Percentiles rank a stretch among this genome's conserved stretches.
Conservation (phyloP, 2,329 filamentous ascomycete species). For the Fusarium hainanense region DNA sequence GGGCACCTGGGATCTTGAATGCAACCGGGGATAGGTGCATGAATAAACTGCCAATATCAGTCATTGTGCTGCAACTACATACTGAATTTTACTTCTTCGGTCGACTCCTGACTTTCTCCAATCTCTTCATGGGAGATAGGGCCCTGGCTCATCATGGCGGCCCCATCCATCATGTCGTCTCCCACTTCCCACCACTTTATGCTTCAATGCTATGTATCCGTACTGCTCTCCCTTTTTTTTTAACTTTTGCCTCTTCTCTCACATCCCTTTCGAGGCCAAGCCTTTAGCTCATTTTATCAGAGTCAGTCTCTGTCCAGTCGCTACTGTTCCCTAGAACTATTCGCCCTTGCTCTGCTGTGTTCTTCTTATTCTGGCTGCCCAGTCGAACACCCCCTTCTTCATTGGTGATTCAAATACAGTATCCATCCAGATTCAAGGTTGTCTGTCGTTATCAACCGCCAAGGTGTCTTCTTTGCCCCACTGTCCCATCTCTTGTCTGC, state of each 20-base stretch:
- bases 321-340: neutral
- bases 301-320: slow-evolving; percentile 17
- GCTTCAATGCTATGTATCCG: neutral
- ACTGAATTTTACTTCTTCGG: neutral
- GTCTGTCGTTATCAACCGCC: slow-evolving; percentile 25
- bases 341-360: slow-evolving; percentile 9
- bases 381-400: slow-evolving; percentile 4
- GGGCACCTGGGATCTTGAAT: slow-evolving; percentile 19
- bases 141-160: slow-evolving; percentile 11
- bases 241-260: neutral
- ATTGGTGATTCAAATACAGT: slow-evolving; percentile 12
- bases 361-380: neutral
- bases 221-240: neutral
- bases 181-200: slow-evolving; percentile 14
- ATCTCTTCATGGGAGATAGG: neutral
- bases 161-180: slow-evolving; percentile 15
- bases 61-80: neutral
- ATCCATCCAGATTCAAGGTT: slow-evolving; percentile 1
- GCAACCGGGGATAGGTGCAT: slow-evolving; percentile 7
- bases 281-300: slow-evolving; percentile 8
- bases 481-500: slow-evolving; percentile 35
- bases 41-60: slow-evolving; percentile 20
- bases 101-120: slow-evolving; percentile 4
- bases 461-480: slow-evolving; percentile 35
- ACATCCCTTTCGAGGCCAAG: slow-evolving; percentile 22